Base-by-base conservation (phyloP, 2,329 filamentous ascomycete genomes). In the Fusarium bactridioides region DNA sequence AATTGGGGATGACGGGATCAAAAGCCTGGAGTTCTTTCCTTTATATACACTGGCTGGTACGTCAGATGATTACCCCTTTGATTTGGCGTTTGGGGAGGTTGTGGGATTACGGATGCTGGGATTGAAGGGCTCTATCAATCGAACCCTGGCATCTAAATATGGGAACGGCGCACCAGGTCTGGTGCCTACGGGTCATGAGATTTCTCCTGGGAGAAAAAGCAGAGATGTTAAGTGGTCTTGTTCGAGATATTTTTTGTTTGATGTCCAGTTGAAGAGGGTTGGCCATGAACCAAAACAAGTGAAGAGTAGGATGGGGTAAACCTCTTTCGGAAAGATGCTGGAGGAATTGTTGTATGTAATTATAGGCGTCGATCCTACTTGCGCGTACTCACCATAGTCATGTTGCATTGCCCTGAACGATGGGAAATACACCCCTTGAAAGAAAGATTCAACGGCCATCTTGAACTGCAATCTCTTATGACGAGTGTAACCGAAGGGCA, bases 1-100 rank as follows among this genome's bases (percentile, higher is more conserved):
- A 37, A 40, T 40, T 45, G 68, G 68, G 73, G 58, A 73, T 74
- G 72, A 64, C 62, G 69, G 72, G 70, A 68, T 74, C 67, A 79
- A 79, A 77, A 75, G 77, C 77, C 73, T 67, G 78, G 77, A 79
- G 77, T 79, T 78, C 66, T 77, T 75, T 64, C 75, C 63, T 77
- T 76, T 61, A 67, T 76, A 69, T 72, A 77, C 64, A 77, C 64
- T 66, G 76, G 76, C 72, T 76, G 67, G 74, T 66, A 70, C 47
- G 69, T 74, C 68, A 74, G 72, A 70, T 53, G 68, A 64, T 67
- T 55, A 53, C 64, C 68, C 66, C 68, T 57, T 64, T 74, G 67
- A 60, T 61, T 64, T 64, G 76, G 76, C 74, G 76, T 78, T 78
- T 78, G 61, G 69, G 72, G 73, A 72, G 41, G 59, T 58, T 70